These are phyloP conservation scores for Tephrocybe sp. DNA, from an alignment of 768 basidiomycete genomes.

Conservation along the genomic window DNA sequence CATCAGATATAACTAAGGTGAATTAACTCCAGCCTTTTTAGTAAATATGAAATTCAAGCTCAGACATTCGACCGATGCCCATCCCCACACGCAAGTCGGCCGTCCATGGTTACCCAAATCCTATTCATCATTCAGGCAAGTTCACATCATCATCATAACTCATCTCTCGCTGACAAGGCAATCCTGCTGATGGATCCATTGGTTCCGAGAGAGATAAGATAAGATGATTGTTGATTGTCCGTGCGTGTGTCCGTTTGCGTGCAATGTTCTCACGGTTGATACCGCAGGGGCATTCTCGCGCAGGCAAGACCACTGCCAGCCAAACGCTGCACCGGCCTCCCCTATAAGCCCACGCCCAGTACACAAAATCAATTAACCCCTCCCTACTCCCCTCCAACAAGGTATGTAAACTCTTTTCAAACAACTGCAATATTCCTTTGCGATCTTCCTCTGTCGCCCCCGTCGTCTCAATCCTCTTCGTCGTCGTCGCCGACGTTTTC, in stretches of 20 bases:
- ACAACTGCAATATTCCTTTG: background rate
- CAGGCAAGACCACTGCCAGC: slow-evolving; percentile 6
- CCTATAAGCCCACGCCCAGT: slow-evolving; percentile 4
- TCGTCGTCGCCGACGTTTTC: slow-evolving; percentile 6
- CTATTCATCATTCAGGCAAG: no score
- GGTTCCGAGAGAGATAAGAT: background rate
- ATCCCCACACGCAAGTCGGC: no score
- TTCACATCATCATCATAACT: no score
- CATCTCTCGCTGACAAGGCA: no score
- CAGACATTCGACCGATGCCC: no score
- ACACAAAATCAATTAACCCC: background rate
- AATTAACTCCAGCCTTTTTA: no score
- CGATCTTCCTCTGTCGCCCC: background rate
- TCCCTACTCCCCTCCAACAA: background rate
- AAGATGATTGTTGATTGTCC: slow-evolving; percentile 5
- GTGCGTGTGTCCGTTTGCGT: slow-evolving; percentile 12
- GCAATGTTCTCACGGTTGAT: slow-evolving; percentile 12
- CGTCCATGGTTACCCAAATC: no score
- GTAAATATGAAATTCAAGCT: no score
- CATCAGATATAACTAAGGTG: no score
- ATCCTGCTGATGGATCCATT: no score
- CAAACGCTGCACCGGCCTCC: slow-evolving; percentile 1
- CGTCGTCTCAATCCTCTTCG: background rate
- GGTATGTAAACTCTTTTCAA: background rate
- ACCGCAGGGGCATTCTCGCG: background rate